These are phyloP conservation scores for Pancytospora epiphaga DNA, from an alignment of 371 early-diverging fungal genomes.

Conservation along the genomic window DNA sequence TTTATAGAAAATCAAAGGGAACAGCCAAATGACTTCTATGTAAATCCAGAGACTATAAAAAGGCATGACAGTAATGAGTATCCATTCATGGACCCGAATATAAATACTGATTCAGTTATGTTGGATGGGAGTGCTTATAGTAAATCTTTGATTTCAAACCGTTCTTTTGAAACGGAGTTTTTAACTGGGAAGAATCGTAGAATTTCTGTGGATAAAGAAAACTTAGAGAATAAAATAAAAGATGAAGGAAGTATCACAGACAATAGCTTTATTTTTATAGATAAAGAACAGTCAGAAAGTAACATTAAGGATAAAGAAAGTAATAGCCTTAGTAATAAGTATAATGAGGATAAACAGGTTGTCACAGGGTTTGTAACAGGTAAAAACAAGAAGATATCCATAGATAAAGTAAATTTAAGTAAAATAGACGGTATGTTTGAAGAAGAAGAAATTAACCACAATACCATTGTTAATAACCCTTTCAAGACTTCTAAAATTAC, in stretches of 20 bases:
- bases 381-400: constrained; percentile 23
- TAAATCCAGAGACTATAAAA: no score
- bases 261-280: neutral
- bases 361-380: neutral
- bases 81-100: neutral
- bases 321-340: neutral
- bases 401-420: no score
- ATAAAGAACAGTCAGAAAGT: neutral
- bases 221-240: no score
- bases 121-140: neutral
- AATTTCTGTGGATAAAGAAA: constrained; percentile 21
- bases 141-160: neutral
- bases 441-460: no score
- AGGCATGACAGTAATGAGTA: no score
- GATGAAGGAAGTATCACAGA: no score
- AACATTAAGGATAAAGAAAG: neutral
- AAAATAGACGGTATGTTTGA: no score
- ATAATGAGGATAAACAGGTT: neutral
- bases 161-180: constrained; percentile 16
- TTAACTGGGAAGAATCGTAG: constrained; percentile 41
- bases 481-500: no score
- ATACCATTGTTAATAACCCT: no score
- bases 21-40: no score
- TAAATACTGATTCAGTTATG: neutral
- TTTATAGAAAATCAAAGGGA: no score